Evolutionary conservation across 2,329 filamentous ascomycete genomes (phyloP).

Genomic region (Colletotrichum phormii): DNA sequence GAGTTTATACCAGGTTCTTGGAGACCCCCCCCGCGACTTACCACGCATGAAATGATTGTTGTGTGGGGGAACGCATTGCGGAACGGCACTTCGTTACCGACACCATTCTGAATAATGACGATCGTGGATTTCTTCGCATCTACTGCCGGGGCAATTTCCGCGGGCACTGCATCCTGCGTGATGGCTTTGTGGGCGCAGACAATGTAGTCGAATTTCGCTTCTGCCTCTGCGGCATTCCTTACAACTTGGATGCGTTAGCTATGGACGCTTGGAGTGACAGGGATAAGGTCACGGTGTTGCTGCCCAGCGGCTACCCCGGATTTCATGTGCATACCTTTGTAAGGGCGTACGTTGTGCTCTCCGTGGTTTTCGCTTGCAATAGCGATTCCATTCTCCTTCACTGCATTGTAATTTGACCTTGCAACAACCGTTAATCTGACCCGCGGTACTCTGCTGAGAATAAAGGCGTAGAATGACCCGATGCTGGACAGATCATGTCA

Average conservation of each 20-base stretch:
- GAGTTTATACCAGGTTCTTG: neutral
- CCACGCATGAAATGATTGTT: constrained; percentile 67
- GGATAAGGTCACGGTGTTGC: too few species aligned
- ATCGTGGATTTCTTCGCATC: constrained; percentile 59
- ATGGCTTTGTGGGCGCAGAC: constrained; percentile 68
- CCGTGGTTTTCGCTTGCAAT: constrained; percentile 68
- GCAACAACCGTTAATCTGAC: constrained; percentile 70
- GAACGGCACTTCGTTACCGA: constrained; percentile 69
- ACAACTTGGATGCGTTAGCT: constrained; percentile 50
- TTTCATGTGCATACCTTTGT: constrained; percentile 48
- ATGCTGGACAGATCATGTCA: constrained; percentile 51
- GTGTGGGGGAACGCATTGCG: constrained; percentile 58
- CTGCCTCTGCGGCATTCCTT: constrained; percentile 58
- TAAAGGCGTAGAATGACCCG: constrained; percentile 68
- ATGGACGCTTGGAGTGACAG: neutral
- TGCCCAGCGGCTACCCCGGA: neutral
- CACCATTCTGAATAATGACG: constrained; percentile 71
- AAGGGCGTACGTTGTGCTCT: constrained; percentile 61
- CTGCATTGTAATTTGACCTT: constrained; percentile 68
- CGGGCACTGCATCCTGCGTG: constrained; percentile 51
- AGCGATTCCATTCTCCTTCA: constrained; percentile 63
- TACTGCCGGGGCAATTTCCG: constrained; percentile 48
- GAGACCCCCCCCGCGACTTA: constrained; percentile 45
- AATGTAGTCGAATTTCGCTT: constrained; percentile 63
- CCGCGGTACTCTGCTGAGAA: constrained; percentile 55